Evolutionary conservation across 768 basidiomycete species (phyloP).

Genomic region (Kondoa malvinella): DNA sequence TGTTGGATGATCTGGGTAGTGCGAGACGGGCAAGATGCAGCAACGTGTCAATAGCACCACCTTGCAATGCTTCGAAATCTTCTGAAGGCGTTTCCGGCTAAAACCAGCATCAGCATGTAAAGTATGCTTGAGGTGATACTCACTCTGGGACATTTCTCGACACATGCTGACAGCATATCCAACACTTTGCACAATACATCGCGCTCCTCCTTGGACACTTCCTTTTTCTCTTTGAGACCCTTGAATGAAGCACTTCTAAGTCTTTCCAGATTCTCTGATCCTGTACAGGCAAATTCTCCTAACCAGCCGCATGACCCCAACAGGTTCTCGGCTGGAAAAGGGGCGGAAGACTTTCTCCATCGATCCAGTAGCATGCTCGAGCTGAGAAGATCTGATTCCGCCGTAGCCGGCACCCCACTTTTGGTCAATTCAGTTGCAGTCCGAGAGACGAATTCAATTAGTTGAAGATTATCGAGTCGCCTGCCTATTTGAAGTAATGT

Average conservation of each 20-base stretch:
- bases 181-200: background rate
- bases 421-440: background rate
- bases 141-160: too few species aligned
- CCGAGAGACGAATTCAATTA: background rate
- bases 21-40: slow-evolving; percentile 2
- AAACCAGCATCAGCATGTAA: too few species aligned
- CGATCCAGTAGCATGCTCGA: background rate
- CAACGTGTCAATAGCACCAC: background rate
- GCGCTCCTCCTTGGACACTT: background rate
- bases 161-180: background rate
- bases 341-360: background rate
- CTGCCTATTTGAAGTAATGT: too few species aligned
- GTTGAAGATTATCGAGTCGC: background rate
- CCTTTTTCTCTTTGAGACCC: background rate
- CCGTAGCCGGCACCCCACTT: background rate
- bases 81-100: too few species aligned
- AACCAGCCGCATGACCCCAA: background rate
- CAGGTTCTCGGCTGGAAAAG: background rate
- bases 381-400: background rate
- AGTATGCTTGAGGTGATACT: too few species aligned
- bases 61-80: background rate
- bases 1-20: background rate
- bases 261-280: background rate
- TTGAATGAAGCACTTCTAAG: background rate
- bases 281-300: background rate